Conservation (phyloP, 2,329 filamentous ascomycete species). For the Diaporthe sp. region DNA sequence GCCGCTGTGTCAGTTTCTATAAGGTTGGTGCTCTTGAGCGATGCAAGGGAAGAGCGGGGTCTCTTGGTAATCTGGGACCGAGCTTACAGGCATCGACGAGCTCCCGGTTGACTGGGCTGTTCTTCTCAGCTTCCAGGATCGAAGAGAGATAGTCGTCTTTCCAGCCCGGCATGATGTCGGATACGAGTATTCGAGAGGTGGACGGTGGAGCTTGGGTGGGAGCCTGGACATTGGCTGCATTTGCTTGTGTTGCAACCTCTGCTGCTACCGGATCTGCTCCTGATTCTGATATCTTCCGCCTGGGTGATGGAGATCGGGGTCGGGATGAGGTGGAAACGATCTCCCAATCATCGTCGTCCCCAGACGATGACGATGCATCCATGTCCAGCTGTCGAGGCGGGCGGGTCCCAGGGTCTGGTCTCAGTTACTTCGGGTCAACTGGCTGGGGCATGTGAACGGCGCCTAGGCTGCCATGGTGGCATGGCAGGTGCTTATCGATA, state of each 20-base stretch:
- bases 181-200: no score
- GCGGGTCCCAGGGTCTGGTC: slow-evolving; percentile 31
- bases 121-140: slow-evolving; percentile 79
- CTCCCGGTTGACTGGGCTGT: slow-evolving; percentile 71
- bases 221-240: background rate
- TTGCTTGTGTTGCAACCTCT: background rate
- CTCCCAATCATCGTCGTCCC: slow-evolving; percentile 36
- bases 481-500: slow-evolving; percentile 35
- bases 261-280: background rate
- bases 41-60: slow-evolving; percentile 36
- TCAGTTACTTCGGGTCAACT: slow-evolving; percentile 6
- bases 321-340: slow-evolving; percentile 32
- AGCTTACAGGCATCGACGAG: slow-evolving; percentile 84
- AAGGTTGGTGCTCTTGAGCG: background rate
- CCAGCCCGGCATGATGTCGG: slow-evolving; percentile 74
- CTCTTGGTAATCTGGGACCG: slow-evolving; percentile 30
- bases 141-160: slow-evolving; percentile 84
- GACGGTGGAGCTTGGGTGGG: background rate
- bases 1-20: slow-evolving; percentile 9
- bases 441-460: slow-evolving; percentile 22
- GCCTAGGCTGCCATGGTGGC: background rate
- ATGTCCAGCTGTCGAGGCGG: slow-evolving; percentile 13
- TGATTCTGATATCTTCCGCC: background rate
- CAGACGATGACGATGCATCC: slow-evolving; percentile 33
- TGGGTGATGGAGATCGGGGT: slow-evolving; percentile 30